Evolutionary conservation across 1,139 yeast species (phyloP), one percentile per base, ranked within the genome.

Genomic region (Tardiomyces digboiensis): DNA sequence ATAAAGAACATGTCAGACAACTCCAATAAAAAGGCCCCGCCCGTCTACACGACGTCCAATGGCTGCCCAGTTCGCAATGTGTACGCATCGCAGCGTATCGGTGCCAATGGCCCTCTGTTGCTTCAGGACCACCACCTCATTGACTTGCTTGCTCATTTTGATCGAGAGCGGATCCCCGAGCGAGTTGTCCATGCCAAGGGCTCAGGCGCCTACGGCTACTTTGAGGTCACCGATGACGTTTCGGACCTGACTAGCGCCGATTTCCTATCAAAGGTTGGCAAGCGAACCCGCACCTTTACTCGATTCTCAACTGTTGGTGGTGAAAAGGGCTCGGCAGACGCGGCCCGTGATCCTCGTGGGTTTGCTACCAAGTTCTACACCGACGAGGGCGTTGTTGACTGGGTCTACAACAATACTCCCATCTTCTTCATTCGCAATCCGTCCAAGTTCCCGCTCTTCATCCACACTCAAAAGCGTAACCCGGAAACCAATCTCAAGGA

Each of bases 131-230:
- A 78, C 66, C 82, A 81, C 65, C 68, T 83, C 59, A 72, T 83
- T 56, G 95, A 84, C 59, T 71, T 82, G 33, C 67, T 84, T 45
- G 83, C 93, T 29, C 93, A 82, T 63, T 84, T 84, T 57, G 89
- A 83, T 69, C 76, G 93, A 58, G 94, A 85, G 67, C 74, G 93
- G 64, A 78, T 84, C 50, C 93, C 94, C 38, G 94, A 84, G 67
- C 76, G 94, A 65, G 91, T 84, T 46, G 94, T 84, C 42, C 95
- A 84, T 61, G 94, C 94, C 51, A 83, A 83, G 65, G 95, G 94
- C 51, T 83, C 87, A 36, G 94, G 93, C 54, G 91, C 91, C 43
- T 80, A 72, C 59, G 89, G 91, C 56, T 74, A 68, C 48, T 84
- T 84, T 56, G 89, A 81, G 65, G 82, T 80, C 50, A 83, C 93